phyloP scores from a whole-genome alignment of 2,329 filamentous ascomycete genomes.

The Grosmannia serpens region DNA sequence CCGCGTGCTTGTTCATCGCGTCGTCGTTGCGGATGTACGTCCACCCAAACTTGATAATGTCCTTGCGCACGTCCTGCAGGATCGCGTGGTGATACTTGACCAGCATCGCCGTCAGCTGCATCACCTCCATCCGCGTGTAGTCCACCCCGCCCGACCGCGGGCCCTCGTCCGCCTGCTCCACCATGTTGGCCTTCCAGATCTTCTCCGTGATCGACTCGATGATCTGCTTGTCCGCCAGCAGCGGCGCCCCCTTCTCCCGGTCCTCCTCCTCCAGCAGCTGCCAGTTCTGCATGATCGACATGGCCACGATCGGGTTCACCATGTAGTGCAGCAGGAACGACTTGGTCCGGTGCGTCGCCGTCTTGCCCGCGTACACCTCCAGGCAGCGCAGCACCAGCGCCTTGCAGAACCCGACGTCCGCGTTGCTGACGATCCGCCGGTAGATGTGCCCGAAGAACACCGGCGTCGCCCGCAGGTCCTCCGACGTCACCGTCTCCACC shows the following conservation, averaged over 20 bases:
- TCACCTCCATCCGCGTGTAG: conserved; percentile 87
- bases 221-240: conserved; percentile 71
- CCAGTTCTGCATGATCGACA: conserved; percentile 86
- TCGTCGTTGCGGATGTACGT: conserved; percentile 97
- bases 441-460: conserved; percentile 76
- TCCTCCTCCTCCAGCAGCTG: conserved; percentile 39
- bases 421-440: conserved; percentile 67
- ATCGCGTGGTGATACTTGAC: conserved; percentile 89
- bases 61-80: conserved; percentile 84
- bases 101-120: conserved; percentile 88
- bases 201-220: conserved; percentile 85
- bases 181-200: conserved; percentile 83
- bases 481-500: conserved; percentile 71
- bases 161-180: conserved; percentile 62
- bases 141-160: conserved; percentile 81
- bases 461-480: conserved; percentile 69
- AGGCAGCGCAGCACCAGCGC: conserved; percentile 73
- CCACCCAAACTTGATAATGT: conserved; percentile 99
- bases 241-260: conserved; percentile 40
- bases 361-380: conserved; percentile 72
- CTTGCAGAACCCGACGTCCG: conserved; percentile 79
- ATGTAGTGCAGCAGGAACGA: conserved; percentile 85
- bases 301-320: conserved; percentile 90
- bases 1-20: conserved; percentile 97
- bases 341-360: conserved; percentile 77